phyloP scores from a whole-genome alignment of 1,139 yeast species.

The Candida dubliniensis region DNA sequence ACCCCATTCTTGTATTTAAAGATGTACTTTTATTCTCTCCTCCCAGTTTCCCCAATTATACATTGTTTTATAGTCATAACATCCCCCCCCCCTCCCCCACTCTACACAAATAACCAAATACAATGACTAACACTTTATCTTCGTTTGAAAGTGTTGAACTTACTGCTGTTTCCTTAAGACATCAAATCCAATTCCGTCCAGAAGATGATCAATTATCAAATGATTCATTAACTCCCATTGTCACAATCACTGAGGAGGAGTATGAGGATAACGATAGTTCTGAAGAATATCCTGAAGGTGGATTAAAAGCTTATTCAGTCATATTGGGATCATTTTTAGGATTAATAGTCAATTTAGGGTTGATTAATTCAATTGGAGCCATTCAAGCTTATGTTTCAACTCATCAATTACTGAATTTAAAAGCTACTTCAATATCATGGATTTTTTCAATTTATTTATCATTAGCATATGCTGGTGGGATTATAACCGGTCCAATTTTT shows the following conservation, averaged over 20 bases:
- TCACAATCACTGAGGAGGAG: constrained; percentile 1
- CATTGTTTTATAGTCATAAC: no score
- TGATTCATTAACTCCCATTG: not conserved
- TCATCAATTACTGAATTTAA: constrained; percentile 47
- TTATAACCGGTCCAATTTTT: constrained; percentile 45
- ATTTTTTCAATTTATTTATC: constrained; percentile 63
- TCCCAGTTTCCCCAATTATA: no score
- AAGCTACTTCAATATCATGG: constrained; percentile 60
- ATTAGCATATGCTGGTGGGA: constrained; percentile 56
- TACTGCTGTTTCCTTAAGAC: constrained; percentile 1
- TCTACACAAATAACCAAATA: no score
- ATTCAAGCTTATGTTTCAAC: constrained; percentile 58
- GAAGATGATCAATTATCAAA: not conserved
- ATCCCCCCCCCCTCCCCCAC: no score
- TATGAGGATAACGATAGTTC: no score
- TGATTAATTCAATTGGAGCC: constrained; percentile 63
- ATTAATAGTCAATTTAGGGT: constrained; percentile 57
- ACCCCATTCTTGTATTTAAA: no score
- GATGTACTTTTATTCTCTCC: no score
- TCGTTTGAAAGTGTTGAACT: constrained; percentile 5
- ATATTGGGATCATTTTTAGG: constrained; percentile 66
- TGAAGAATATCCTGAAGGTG: constrained; percentile 61
- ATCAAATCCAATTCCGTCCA: not conserved
- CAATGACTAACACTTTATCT: constrained; percentile 1
- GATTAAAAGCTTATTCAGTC: constrained; percentile 55